Evolutionary conservation across 257 asterid genomes (phyloP).

Genomic region (Voacanga thouarsii): DNA sequence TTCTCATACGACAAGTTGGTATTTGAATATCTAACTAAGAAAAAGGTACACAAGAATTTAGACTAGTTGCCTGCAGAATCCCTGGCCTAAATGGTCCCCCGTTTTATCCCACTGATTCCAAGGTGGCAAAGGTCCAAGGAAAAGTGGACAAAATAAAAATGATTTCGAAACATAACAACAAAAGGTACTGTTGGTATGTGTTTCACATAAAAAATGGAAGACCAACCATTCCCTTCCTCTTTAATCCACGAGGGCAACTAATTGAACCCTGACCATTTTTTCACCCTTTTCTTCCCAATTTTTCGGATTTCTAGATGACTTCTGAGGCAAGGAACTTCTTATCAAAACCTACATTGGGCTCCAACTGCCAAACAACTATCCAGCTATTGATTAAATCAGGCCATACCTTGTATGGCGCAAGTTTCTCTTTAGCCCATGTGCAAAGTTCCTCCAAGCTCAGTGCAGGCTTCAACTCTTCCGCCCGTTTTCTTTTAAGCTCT

Average conservation of each 20-base stretch:
- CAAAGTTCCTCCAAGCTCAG: slow-evolving; percentile 71
- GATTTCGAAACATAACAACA: neutral
- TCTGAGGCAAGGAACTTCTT: neutral
- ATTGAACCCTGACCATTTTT: neutral
- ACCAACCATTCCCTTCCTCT: neutral
- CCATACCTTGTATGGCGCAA: slow-evolving; percentile 93
- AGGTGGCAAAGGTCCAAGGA: neutral
- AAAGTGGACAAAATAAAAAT: neutral
- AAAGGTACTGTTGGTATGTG: neutral
- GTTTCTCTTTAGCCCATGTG: slow-evolving; percentile 88
- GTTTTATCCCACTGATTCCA: neutral
- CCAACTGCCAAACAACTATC: neutral
- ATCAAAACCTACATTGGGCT: neutral
- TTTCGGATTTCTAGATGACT: neutral
- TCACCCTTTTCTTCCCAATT: neutral
- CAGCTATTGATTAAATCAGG: neutral
- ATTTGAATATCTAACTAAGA: neutral
- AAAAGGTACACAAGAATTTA: neutral
- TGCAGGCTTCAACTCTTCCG: slow-evolving; percentile 67
- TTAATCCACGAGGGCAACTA: neutral
- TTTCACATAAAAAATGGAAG: neutral
- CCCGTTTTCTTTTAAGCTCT: slow-evolving; percentile 48
- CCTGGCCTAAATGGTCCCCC: neutral
- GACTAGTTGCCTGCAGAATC: neutral
- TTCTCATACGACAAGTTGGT: no score